Base-by-base conservation (phyloP, 83 land plant genomes). In the Isoetes engelmannii region DNA sequence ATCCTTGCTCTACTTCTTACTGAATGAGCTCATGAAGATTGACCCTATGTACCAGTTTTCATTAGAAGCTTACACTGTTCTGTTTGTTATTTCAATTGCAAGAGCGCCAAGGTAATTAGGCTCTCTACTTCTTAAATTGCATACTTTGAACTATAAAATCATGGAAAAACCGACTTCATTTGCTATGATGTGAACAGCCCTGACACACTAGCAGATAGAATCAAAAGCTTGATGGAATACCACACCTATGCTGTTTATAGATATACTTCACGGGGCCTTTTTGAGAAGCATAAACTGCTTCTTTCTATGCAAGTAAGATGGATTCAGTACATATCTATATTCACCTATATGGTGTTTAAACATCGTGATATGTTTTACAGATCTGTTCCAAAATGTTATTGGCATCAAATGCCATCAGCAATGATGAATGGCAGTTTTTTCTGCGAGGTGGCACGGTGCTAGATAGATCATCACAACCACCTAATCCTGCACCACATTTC, bases 11-110 rank as follows among this genome's bases (percentile, higher is more conserved):
- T 75, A 75, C 74, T 75, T 75, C 45, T 46, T 75, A 6, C 58
- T 75, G 1, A 69, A 44, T 47, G 78, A 75, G 37, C 68, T 75
- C 20, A 68, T 70, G 10, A 46, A 67, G 62, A 75, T 75, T 18
- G 78, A 75, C 61, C 78, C 78, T 19, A 75, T 75, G 78, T 75
- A 75, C 65, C 78, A 75, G 53, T 75, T 75, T 46, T 75, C 78
- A 7, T 50, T 75, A 67, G 78, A 75, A 48, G 74, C 78, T 17
- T 75, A 75, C 74, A 69, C 76, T 6, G 74, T 63, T 12, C 72
- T 75, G 6, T 75, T 69, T 57, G 62, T 69, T 5, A 75, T 75
- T 43, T 75, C 78, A 15, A 69, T 75, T 46, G 57, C 67, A 18
- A 20, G 72, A 18, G 65, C 78, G 4, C 47, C 78, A 37, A 75